Conservation (phyloP, 2,329 filamentous ascomycete species). For the Talaromyces sp. region DNA sequence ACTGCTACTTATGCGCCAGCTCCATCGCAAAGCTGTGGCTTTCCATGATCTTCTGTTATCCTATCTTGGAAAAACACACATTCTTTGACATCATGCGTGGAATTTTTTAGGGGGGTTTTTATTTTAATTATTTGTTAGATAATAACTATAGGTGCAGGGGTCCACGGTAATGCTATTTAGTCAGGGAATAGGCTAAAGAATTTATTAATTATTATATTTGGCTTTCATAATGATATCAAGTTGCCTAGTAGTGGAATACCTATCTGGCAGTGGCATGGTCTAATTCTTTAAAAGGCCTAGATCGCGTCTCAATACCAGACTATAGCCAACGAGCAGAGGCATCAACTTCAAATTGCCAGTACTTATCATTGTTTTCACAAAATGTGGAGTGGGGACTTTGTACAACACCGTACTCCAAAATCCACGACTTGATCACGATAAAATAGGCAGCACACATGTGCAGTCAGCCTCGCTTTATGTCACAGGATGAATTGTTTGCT, state of each 20-base stretch:
- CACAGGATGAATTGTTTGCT: too few species aligned
- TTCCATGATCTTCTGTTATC: neutral
- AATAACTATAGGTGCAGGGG: neutral
- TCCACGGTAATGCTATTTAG: neutral
- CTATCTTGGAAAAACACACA: neutral
- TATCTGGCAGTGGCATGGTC: neutral
- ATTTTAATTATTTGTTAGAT: neutral
- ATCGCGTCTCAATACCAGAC: too few species aligned
- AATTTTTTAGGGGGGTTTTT: neutral
- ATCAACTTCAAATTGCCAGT: too few species aligned
- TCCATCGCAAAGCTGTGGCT: constrained; percentile 9
- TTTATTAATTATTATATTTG: neutral
- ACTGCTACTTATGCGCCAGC: constrained; percentile 22
- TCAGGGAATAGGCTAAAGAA: neutral
- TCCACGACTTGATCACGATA: too few species aligned
- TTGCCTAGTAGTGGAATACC: neutral
- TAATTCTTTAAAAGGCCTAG: too few species aligned
- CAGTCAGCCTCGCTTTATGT: too few species aligned
- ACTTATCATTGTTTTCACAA: too few species aligned
- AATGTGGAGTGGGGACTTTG: too few species aligned
- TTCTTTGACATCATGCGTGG: neutral
- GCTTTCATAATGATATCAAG: neutral
- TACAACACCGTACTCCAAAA: too few species aligned
- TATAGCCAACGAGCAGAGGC: too few species aligned
- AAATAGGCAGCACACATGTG: too few species aligned